Percentiles rank a stretch among this genome's conserved stretches.
Evolutionary conservation across 257 asterid species (phyloP).

Genomic region (Capsicum baccatum): DNA sequence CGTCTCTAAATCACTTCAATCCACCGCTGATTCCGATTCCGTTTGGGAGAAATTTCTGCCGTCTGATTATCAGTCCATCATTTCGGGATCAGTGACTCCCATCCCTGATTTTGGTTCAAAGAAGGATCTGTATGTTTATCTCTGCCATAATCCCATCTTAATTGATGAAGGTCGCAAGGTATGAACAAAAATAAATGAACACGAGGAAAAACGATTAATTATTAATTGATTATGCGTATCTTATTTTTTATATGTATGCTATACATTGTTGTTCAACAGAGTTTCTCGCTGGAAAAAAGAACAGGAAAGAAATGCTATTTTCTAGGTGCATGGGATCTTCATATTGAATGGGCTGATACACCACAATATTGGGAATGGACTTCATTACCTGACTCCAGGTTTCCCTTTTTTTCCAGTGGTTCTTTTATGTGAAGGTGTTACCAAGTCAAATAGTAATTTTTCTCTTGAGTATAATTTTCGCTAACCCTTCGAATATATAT

Average conservation of each 20-base stretch:
- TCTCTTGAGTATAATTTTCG: too few relatives aligned
- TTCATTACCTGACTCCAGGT: slow-evolving; percentile 31
- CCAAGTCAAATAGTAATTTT: too few relatives aligned
- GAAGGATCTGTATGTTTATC: background rate
- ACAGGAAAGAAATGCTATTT: slow-evolving; percentile 38
- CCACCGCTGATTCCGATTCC: background rate
- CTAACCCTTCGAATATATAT: too few relatives aligned
- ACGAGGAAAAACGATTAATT: too few relatives aligned
- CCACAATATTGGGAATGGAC: slow-evolving; percentile 34
- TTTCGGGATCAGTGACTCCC: background rate
- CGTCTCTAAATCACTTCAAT: background rate
- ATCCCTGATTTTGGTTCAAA: background rate
- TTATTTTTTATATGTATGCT: too few relatives aligned
- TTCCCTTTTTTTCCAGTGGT: background rate
- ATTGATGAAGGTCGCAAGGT: too few relatives aligned
- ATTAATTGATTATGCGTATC: too few relatives aligned
- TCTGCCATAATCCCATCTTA: too few relatives aligned
- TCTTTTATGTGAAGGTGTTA: too few relatives aligned
- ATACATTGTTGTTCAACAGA: background rate
- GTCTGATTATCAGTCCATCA: slow-evolving; percentile 14
- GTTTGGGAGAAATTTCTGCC: slow-evolving; percentile 15
- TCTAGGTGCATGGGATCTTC: slow-evolving; percentile 29
- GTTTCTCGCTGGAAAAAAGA: slow-evolving; percentile 34
- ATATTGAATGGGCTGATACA: slow-evolving; percentile 27
- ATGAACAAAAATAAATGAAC: too few relatives aligned